Conservation (phyloP, 2,329 filamentous ascomycete genomes). For the Dactylellina drechsleri region DNA sequence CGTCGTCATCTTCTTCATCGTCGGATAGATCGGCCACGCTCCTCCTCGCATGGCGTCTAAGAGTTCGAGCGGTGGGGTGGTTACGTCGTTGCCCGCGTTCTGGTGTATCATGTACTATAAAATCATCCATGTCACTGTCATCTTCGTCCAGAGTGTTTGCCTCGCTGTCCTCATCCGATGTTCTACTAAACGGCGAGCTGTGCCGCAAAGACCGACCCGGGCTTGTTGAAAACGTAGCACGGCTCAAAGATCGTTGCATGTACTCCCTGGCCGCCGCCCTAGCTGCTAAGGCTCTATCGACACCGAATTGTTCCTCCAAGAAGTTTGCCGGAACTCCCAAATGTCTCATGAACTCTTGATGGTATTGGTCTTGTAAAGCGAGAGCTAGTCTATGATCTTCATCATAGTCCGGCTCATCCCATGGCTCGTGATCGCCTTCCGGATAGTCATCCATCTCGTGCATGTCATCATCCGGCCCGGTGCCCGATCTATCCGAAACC, state of each 20-base stretch:
- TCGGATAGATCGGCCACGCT: constrained; percentile 50
- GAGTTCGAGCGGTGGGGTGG: constrained; percentile 34
- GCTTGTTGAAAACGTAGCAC: constrained; percentile 18
- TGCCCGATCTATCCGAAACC: constrained; percentile 25
- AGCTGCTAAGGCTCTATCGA: constrained; percentile 37
- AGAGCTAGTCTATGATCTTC: constrained; percentile 40
- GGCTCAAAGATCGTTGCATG: constrained; percentile 30
- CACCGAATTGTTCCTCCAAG: constrained; percentile 46
- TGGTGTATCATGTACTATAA: constrained; percentile 58
- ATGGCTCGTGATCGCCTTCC: constrained; percentile 31
- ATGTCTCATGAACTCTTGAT: constrained; percentile 50
- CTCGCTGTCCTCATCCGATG: constrained; percentile 57
- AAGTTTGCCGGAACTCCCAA: constrained; percentile 39
- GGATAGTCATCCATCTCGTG: constrained; percentile 55
- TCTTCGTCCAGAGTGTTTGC: constrained; percentile 50
- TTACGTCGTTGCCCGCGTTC: constrained; percentile 51
- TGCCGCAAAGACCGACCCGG: constrained; percentile 40
- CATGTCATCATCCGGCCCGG: constrained; percentile 33
- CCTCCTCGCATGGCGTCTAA: constrained; percentile 28
- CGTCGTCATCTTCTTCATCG: constrained; percentile 56
- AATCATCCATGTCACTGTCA: constrained; percentile 55
- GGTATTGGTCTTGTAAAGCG: constrained; percentile 53
- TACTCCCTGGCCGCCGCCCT: constrained; percentile 39
- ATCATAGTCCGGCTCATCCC: constrained; percentile 48
- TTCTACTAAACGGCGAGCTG: constrained; percentile 41